Evolutionary conservation across 345 rosid genomes (phyloP), one percentile per base, ranked within the genome.

Genomic region (Erodium maritimum): DNA sequence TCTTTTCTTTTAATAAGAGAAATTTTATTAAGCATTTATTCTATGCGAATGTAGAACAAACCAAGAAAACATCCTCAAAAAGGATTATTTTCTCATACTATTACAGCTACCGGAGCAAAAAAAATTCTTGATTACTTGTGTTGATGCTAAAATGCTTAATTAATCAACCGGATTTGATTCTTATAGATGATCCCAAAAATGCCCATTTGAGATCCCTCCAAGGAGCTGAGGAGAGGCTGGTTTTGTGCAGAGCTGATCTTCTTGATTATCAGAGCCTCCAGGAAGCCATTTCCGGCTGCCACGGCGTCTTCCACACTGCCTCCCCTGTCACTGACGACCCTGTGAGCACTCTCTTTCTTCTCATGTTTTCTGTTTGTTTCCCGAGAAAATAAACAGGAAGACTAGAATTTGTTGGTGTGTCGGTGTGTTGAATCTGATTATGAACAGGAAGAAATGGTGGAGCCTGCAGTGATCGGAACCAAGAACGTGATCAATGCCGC

Each of bases 301-400:
- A 83, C 62, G 99, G 97, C 13, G 90, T 93, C 61, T 82, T 93
- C 73, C 99, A 89, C 58, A 73, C 91, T 6, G 95, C 95, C 59
- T 85, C 95, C 51, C 97, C 97, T 0, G 85, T 89, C 61, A 87
- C 95, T 13, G 96, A 87, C 60, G 94, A 91, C 61, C 96, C 98
- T 5, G 95, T 91, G 23, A 73, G 85, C 4, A 25, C 33, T 7
- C 7, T 25, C 3, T 2, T 25, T 25, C 33, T 25, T 25, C 33
- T 25, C 7, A n/a, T 25, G 4, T 25, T 25, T 25, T 25, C 33
- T 25, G 33, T 25, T 25, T 25, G 33, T 3, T 25, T 25, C 33
- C 33, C 33, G 3, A 25, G 33, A 25, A 25, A 25, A 25, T 25
- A 2, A 25, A 25, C 3, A 25, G 4, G 7, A 25, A 2, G 4